Conservation (phyloP, 2,329 filamentous ascomycete genomes). For the Thielaviopsis populi region DNA sequence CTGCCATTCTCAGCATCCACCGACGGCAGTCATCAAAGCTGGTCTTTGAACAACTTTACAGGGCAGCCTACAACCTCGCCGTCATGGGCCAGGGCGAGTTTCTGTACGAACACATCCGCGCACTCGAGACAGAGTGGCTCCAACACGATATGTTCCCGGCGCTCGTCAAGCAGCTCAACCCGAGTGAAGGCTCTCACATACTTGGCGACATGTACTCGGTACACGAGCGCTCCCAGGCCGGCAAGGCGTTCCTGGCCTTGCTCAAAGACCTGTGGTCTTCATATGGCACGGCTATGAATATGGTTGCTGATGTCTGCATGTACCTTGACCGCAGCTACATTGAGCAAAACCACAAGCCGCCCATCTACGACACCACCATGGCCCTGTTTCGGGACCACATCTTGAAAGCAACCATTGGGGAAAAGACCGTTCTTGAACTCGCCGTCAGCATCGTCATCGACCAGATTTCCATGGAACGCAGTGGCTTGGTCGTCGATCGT, state of each 20-base stretch:
- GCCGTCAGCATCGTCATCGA: constrained; percentile 73
- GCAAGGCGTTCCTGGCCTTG: constrained; percentile 60
- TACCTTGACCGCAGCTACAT: constrained; percentile 85
- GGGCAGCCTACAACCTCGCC: constrained; percentile 86
- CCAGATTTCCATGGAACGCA: constrained; percentile 81
- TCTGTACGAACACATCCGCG: constrained; percentile 65
- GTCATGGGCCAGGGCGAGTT: constrained; percentile 70
- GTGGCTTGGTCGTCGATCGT: constrained; percentile 78
- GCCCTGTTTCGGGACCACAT: constrained; percentile 79
- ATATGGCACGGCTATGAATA: constrained; percentile 85
- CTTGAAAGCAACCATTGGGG: constrained; percentile 43
- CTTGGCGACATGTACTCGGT: constrained; percentile 49
- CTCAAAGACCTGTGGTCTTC: constrained; percentile 72
- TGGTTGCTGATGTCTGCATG: constrained; percentile 94
- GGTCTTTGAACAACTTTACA: constrained; percentile 91
- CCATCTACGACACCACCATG: constrained; percentile 75
- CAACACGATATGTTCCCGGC: constrained; percentile 53
- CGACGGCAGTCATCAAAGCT: constrained; percentile 77
- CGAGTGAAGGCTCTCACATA: constrained; percentile 46
- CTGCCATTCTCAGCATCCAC: constrained; percentile 76
- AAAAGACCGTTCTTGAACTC: constrained; percentile 50
- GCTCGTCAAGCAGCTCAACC: constrained; percentile 57
- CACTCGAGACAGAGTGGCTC: constrained; percentile 74
- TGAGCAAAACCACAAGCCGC: constrained; percentile 52
- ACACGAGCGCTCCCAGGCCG: constrained; percentile 63